A percentile compares a stretch with the other conserved stretches of the same genome.
Evolutionary conservation across 805 yeast genomes (phyloP).

Genomic region (Maudiozyma turicensis): DNA sequence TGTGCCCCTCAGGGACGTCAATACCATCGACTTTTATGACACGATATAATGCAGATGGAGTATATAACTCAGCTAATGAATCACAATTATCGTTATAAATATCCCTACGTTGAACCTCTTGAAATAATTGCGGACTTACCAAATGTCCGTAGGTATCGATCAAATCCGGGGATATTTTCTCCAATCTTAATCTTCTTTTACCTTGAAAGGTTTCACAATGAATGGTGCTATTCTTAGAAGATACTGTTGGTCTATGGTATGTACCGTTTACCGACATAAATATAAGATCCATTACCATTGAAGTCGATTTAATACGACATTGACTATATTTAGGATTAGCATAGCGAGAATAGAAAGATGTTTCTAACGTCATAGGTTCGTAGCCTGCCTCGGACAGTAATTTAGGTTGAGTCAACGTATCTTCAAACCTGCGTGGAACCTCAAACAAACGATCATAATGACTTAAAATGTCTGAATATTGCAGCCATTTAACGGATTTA

Average conservation of each 20-base stretch:
- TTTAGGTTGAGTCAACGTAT: slow-evolving; percentile 37
- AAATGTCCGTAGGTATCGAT: slow-evolving; percentile 1
- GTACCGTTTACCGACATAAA: slow-evolving; percentile 16
- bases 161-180: neutral
- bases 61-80: neutral
- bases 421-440: slow-evolving; percentile 33
- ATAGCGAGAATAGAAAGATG: slow-evolving; percentile 28
- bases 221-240: slow-evolving; percentile 6
- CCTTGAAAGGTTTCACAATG: slow-evolving; percentile 22
- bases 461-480: slow-evolving; percentile 32
- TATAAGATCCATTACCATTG: slow-evolving; percentile 22
- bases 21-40: slow-evolving; percentile 9
- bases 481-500: neutral
- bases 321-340: slow-evolving; percentile 7
- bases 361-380: slow-evolving; percentile 25
- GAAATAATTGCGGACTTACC: neutral
- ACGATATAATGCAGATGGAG: slow-evolving; percentile 1
- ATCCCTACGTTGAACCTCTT: neutral
- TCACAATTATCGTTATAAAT: neutral
- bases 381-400: slow-evolving; percentile 20
- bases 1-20: slow-evolving; percentile 1
- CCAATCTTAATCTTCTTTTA: slow-evolving; percentile 4
- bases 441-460: slow-evolving; percentile 35
- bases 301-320: slow-evolving; percentile 16
- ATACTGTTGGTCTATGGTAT: slow-evolving; percentile 2